Evolutionary conservation across 2,329 filamentous ascomycete species (phyloP), one percentile per base, ranked within the genome.

Genomic region (Fonsecaea pedrosoi): DNA sequence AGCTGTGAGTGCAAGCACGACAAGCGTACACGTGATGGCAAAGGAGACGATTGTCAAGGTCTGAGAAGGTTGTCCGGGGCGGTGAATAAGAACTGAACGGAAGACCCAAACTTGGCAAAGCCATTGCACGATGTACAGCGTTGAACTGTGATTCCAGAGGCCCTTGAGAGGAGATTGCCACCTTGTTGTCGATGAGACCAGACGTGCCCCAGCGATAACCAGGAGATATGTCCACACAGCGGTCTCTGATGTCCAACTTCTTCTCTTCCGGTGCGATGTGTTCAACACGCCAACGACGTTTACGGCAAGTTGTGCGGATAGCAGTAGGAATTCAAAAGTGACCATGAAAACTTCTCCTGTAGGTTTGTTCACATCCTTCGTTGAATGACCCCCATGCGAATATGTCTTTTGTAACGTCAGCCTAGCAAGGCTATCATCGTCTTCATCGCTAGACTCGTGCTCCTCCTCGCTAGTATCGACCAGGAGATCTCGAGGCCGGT

Each of bases 81-180:
- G 90, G 77, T 95, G 90, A 69, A 98, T 88, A 66, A 98, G 80
- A 60, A 87, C 89, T 2, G 94, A 97, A 65, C 95, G 92, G 82
- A 98, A 95, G 5, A 94, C 79, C 72, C 92, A 82, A 30, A 94
- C 70, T 8, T 85, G 84, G 74, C 94, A 89, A 4, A 95, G 75
- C 92, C 94, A 99, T 77, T 94, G 90, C 62, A 89, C 82, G 62
- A 86, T 85, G 78, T 99, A 99, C 62, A 99, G 87, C 69, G 85
- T 81, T 21, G 92, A 91, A 0, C 95, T 98, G 78, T 99, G 95
- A 76, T 94, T 94, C 95, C 95, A 99, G 8, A 98, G 82, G 66
- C 86, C 84, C 8, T 90, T 89, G 13, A 95, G 78, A 77, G 86
- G 85, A 81, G 92, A 84, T 83, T 87, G 74, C 80, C 87, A 79